phyloP scores from a whole-genome alignment of 2,329 filamentous ascomycete species.

The Chalaropsis ovoidea region DNA sequence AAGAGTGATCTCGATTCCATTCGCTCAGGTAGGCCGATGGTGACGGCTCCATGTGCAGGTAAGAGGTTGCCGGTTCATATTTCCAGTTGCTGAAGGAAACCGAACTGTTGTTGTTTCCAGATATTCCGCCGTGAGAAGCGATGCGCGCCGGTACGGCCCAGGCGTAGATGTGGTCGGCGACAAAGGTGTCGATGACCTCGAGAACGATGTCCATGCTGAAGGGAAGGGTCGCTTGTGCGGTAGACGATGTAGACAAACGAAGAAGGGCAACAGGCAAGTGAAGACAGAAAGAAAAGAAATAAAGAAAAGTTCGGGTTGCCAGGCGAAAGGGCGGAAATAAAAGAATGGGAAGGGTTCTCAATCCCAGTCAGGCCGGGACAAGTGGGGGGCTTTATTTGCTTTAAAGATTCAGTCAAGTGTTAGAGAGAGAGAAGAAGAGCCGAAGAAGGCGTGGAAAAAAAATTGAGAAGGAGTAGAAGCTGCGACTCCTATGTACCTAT shows the following conservation, averaged over 20 bases:
- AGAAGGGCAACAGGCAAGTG: neutral
- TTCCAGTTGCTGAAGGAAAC: constrained; percentile 54
- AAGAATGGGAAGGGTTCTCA: neutral
- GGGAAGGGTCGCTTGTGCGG: neutral
- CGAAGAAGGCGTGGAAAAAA: constrained; percentile 1
- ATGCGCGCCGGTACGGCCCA: constrained; percentile 50
- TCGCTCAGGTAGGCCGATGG: constrained; percentile 69
- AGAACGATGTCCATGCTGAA: constrained; percentile 80
- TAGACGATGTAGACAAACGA: neutral
- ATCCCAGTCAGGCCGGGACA: constrained; percentile 19
- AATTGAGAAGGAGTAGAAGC: constrained; percentile 7
- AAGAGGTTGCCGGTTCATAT: constrained; percentile 63
- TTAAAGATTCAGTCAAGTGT: constrained; percentile 11
- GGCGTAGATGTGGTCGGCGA: constrained; percentile 73
- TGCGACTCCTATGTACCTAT: neutral
- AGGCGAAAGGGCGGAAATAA: constrained; percentile 4
- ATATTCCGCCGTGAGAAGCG: neutral
- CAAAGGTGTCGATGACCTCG: constrained; percentile 69
- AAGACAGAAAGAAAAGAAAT: constrained; percentile 4
- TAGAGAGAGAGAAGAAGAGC: neutral
- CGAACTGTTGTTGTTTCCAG: constrained; percentile 39
- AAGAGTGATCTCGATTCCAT: constrained; percentile 66
- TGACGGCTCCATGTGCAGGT: constrained; percentile 59
- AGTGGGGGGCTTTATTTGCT: constrained; percentile 19
- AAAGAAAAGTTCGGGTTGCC: neutral